Evolutionary conservation across 495 filamentous ascomycete species (phyloP), one percentile per base, ranked within the genome.

Genomic region (Podospora appendiculata): DNA sequence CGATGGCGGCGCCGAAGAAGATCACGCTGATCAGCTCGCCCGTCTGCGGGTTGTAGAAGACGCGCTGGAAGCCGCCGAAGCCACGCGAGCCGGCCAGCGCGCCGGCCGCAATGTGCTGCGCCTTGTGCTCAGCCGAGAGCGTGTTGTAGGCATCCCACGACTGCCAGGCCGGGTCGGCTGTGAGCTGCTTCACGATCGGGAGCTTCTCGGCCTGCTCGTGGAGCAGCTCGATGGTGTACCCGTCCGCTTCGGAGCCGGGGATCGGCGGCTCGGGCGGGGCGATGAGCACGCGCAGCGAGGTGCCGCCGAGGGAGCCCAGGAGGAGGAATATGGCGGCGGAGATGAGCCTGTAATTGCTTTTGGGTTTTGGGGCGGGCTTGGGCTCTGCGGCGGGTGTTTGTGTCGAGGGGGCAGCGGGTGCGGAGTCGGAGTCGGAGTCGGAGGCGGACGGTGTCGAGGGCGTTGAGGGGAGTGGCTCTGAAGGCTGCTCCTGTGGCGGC

Each of bases 1-100:
- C 70, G 17, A 83, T 60, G 12, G 72, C 79, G 1, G 62, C 43
- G 33, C 88, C 88, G 40, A 92, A 78, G 62, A 70, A 85, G 14
- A 90, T 70, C 13, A 92, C 69, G 13, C 53, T 65, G 6, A 76
- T 50, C 9, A 69, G 47, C 57, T 78, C 72, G 32, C 74, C 73
- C 0, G 72, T 68, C 4, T 11, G 32, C 8, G 53, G 34, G 58
- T 76, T 66, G 60, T 68, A 54, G 41, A 69, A 80, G 38, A 79
- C 52, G n/a, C 75, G 65, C 64, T 77, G 74, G 61, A 70, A 79
- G 17, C 65, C 71, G 17, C 74, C 68, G 14, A 79, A 58, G n/a
- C 71, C 77, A 4, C 61, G 47, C 11, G 70, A 60, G 11, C 74
- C 74, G 9, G 52, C 49, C 18, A 80, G 55, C 4, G 73, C 65